Evolutionary conservation across 2,329 filamentous ascomycete species (phyloP), one percentile per base, ranked within the genome.

Genomic region (Xenosphaeropsis pyriputrescens): DNA sequence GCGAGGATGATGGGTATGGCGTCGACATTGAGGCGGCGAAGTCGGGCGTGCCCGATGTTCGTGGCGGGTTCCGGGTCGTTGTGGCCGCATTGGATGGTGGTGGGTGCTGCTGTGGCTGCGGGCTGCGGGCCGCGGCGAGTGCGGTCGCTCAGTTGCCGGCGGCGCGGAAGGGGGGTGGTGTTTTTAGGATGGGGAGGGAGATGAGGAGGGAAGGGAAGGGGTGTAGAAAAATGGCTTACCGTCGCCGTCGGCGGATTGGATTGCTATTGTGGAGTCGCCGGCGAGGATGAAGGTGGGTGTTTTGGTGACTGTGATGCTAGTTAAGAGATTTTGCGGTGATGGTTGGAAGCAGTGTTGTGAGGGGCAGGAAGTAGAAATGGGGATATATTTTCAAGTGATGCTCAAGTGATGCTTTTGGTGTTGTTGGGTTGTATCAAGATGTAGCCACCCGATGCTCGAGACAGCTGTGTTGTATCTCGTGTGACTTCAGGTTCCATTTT

Each of bases 51-150:
- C 48, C 48, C 49, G n/a, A 68, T 53, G 26, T 56, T 57, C 1
- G 53, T 55, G 0, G 47, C 52, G 1, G 49, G 6, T 40, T 67
- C 67, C 40, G 67, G 63, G 48, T 68, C 64, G 42, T 68, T 68
- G 47, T 68, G 64, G 7, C 64, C 64, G 39, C 67, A 67, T 36
- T 41, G 50, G 2, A 67, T 64, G 0, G 64, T 67, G 64, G 57
- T 2, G 49, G 43, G 40, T 60, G 57, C 1, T 40, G 18, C 52
- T 56, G 31, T 54, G 45, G 4, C 50, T 47, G 5, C 40, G 43
- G 2, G 63, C 53, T 17, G 59, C 40, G 43, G 2, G 63, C 53
- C 16, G 59, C 54, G 2, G 43, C 43, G 1, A 64, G 47, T 0
- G 64, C 57, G 1, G 52, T 51, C 1, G 37, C 49, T 63, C 63